A percentile compares a stretch with the other conserved stretches of the same genome.
phyloP scores from a whole-genome alignment of 2,329 filamentous ascomycete genomes.

The Diaporthe batatas region DNA sequence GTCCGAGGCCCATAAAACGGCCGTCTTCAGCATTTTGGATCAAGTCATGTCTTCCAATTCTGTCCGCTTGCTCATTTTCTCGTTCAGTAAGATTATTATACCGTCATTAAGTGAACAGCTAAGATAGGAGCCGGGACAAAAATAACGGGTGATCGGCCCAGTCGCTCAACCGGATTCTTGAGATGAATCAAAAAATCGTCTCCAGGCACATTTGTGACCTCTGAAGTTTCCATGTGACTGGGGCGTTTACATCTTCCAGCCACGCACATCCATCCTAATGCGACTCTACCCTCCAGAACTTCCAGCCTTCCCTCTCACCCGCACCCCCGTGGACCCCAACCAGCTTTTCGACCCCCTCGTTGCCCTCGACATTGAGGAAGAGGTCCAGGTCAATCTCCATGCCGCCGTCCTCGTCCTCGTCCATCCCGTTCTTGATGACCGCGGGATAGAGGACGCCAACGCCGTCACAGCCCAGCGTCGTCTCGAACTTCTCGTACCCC shows the following conservation, averaged over 20 bases:
- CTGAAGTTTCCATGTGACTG: background rate
- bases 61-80: background rate
- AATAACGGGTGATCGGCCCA: background rate
- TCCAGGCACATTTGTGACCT: slow-evolving; percentile 6
- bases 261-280: slow-evolving; percentile 44
- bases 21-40: background rate
- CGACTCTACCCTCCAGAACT: slow-evolving; percentile 81
- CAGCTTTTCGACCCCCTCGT: slow-evolving; percentile 86
- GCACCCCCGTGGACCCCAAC: slow-evolving; percentile 81
- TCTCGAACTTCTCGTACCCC: slow-evolving; percentile 87
- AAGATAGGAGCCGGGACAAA: slow-evolving; percentile 7
- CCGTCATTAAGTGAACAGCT: slow-evolving; percentile 16
- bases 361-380: slow-evolving; percentile 85
- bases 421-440: slow-evolving; percentile 85
- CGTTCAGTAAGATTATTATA: slow-evolving; percentile 14
- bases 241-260: slow-evolving; percentile 10
- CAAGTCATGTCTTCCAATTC: background rate
- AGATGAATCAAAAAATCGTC: slow-evolving; percentile 11
- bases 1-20: background rate
- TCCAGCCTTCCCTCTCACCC: slow-evolving; percentile 84
- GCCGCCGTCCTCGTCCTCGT: slow-evolving; percentile 81
- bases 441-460: slow-evolving; percentile 96
- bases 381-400: slow-evolving; percentile 92
- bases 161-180: background rate
- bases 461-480: slow-evolving; percentile 91